Evolutionary conservation across 371 early-diverging fungal species (phyloP).

Genomic region (Smittium culicis): DNA sequence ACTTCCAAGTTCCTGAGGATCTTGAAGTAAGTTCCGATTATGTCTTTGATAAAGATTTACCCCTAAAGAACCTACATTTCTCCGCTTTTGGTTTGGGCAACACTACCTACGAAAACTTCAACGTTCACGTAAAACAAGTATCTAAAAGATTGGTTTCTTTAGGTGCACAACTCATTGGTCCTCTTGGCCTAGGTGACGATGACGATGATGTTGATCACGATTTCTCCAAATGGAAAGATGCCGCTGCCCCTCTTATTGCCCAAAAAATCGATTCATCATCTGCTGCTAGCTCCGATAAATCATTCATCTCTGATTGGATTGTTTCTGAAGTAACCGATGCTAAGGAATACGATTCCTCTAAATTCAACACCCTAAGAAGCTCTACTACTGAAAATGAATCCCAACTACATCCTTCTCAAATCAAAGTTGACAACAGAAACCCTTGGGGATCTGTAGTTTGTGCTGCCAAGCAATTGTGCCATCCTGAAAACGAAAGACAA

Average conservation of each 20-base stretch:
- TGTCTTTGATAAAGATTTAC: slow-evolving; percentile 33
- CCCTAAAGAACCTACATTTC: slow-evolving; percentile 50
- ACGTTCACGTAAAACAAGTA: slow-evolving; percentile 55
- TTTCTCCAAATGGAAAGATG: slow-evolving; percentile 84
- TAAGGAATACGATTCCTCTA: no score
- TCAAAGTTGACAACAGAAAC: no score
- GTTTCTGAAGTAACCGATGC: no score
- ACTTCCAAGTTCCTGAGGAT: slow-evolving; percentile 42
- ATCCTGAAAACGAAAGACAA: no score
- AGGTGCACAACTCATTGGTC: slow-evolving; percentile 68
- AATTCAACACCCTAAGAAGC: no score
- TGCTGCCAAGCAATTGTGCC: no score
- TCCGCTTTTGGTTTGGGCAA: slow-evolving; percentile 92
- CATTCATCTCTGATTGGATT: slow-evolving; percentile 32
- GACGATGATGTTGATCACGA: slow-evolving; percentile 89
- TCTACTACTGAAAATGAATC: no score
- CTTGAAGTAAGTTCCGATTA: no score
- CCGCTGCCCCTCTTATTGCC: slow-evolving; percentile 62
- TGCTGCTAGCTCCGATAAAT: slow-evolving; percentile 58
- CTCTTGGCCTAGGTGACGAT: slow-evolving; percentile 90
- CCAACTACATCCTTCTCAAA: no score
- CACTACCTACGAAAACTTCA: slow-evolving; percentile 93
- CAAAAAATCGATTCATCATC: no score
- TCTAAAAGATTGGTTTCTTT: slow-evolving; percentile 44
- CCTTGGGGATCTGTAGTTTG: no score